Percentiles rank a stretch among this genome's conserved stretches.
Evolutionary conservation across 2,329 filamentous ascomycete genomes (phyloP).

Genomic region (Neofusicoccum sp.): DNA sequence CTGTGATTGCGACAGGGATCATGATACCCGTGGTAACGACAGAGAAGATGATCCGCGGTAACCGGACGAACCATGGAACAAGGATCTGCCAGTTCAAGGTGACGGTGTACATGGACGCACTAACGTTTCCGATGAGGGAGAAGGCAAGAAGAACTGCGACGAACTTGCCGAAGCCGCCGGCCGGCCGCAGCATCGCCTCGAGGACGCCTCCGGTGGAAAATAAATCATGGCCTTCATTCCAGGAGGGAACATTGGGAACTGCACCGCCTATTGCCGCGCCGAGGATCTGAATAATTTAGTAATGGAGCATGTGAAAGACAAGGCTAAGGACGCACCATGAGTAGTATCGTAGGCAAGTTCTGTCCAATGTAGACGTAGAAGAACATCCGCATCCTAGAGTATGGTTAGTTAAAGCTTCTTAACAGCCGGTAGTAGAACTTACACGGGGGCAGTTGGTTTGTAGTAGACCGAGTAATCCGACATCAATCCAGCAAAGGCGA

Average conservation of each 20-base stretch:
- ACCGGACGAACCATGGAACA: constrained; percentile 30
- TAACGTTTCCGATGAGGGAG: constrained; percentile 60
- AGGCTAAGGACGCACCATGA: constrained; percentile 52
- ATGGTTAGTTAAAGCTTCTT: constrained; percentile 6
- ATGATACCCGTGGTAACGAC: constrained; percentile 61
- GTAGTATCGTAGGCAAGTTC: constrained; percentile 56
- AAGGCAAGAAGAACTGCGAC: constrained; percentile 60
- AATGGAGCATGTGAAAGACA: not conserved
- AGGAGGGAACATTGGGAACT: constrained; percentile 55
- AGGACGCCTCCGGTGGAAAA: constrained; percentile 62
- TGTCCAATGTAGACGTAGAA: constrained; percentile 61
- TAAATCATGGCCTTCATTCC: constrained; percentile 43
- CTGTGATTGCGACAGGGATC: constrained; percentile 61
- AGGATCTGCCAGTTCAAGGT: constrained; percentile 68
- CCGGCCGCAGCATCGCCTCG: constrained; percentile 60
- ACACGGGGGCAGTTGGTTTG: constrained; percentile 58
- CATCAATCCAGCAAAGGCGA: constrained; percentile 62
- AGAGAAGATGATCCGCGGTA: constrained; percentile 29
- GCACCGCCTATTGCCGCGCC: constrained; percentile 67
- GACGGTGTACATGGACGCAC: constrained; percentile 63
- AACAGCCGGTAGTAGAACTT: constrained; percentile 29
- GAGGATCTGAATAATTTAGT: constrained; percentile 35
- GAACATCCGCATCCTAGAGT: constrained; percentile 48
- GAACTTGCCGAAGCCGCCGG: constrained; percentile 65
- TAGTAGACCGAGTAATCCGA: constrained; percentile 66